A percentile compares a stretch with the other conserved stretches of the same genome.
Evolutionary conservation across 1,139 yeast species (phyloP).

Genomic region (Meyerozyma smithsonii): DNA sequence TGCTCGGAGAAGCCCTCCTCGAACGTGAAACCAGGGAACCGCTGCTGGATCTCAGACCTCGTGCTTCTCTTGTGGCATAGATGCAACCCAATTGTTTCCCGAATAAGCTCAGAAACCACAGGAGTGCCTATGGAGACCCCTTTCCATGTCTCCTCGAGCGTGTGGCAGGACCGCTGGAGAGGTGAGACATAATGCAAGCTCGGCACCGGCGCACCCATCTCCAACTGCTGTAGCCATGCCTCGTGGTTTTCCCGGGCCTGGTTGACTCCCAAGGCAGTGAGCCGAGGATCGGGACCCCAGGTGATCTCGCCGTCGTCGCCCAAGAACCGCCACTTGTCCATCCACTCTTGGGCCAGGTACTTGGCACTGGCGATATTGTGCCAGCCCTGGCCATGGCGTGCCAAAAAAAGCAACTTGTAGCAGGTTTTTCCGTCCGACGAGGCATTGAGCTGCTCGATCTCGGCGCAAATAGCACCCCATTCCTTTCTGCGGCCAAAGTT

Average conservation of each 20-base stretch:
- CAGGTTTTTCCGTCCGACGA: slow-evolving; percentile 26
- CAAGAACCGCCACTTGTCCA: slow-evolving; percentile 51
- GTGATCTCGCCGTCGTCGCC: slow-evolving; percentile 51
- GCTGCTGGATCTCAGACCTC: slow-evolving; percentile 24
- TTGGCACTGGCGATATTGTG: slow-evolving; percentile 60
- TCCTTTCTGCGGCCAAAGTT: slow-evolving; percentile 45
- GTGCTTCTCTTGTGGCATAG: slow-evolving; percentile 59
- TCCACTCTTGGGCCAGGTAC: slow-evolving; percentile 63
- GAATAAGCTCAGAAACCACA: slow-evolving; percentile 46
- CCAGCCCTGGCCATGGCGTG: slow-evolving; percentile 77
- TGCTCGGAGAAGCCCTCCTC: slow-evolving; percentile 45
- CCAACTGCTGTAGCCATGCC: slow-evolving; percentile 42
- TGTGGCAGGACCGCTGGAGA: slow-evolving; percentile 55
- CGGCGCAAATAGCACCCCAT: slow-evolving; percentile 40
- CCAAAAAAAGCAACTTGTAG: slow-evolving; percentile 57
- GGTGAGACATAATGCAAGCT: slow-evolving; percentile 57
- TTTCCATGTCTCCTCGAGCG: slow-evolving; percentile 57
- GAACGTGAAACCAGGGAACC: slow-evolving; percentile 39
- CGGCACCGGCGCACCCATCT: slow-evolving; percentile 51
- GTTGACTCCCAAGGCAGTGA: slow-evolving; percentile 52
- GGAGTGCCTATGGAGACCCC: slow-evolving; percentile 36
- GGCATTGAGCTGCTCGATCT: slow-evolving; percentile 34
- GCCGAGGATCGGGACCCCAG: slow-evolving; percentile 68
- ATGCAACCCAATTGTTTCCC: slow-evolving; percentile 68
- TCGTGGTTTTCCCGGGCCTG: slow-evolving; percentile 41